Conservation (phyloP, 805 yeast species). For the Saccharomycopsis synnaedendra region DNA sequence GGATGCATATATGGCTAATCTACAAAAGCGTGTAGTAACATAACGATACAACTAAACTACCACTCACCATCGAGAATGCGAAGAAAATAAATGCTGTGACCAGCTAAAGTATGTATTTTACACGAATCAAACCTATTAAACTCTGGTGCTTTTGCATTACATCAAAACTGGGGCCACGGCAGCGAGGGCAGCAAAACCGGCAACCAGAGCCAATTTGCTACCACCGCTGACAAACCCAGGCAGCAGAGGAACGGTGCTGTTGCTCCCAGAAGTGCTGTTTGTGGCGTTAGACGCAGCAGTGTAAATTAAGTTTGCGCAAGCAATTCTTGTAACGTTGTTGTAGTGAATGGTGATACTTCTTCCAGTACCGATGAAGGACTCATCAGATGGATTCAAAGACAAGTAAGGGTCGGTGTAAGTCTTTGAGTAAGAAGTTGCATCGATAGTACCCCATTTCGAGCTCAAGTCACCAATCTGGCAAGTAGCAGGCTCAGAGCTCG, state of each 20-base stretch:
- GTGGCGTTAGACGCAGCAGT: background rate
- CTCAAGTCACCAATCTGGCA: constrained; percentile 55
- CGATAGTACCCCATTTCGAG: constrained; percentile 45
- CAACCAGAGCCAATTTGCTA: too few species aligned
- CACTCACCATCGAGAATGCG: too few species aligned
- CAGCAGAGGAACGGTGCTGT: background rate
- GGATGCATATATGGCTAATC: too few species aligned
- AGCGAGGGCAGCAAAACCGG: too few species aligned
- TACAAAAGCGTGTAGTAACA: too few species aligned
- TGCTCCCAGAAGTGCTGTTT: background rate
- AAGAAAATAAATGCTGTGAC: too few species aligned
- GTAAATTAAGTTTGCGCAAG: constrained; percentile 4
- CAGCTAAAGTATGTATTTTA: too few species aligned
- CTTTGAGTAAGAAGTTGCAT: background rate
- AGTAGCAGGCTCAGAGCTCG: constrained; percentile 32
- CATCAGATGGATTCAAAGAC: constrained; percentile 2
- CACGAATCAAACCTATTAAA: too few species aligned
- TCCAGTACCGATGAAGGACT: background rate
- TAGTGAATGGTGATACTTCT: constrained; percentile 5
- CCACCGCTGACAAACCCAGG: too few species aligned
- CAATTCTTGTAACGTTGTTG: constrained; percentile 4
- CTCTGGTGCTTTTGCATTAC: too few species aligned
- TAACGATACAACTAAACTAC: too few species aligned
- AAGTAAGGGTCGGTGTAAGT: constrained; percentile 6
- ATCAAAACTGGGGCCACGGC: too few species aligned